phyloP scores from a whole-genome alignment of 2,329 filamentous ascomycete genomes.

The Graphium sp. region DNA sequence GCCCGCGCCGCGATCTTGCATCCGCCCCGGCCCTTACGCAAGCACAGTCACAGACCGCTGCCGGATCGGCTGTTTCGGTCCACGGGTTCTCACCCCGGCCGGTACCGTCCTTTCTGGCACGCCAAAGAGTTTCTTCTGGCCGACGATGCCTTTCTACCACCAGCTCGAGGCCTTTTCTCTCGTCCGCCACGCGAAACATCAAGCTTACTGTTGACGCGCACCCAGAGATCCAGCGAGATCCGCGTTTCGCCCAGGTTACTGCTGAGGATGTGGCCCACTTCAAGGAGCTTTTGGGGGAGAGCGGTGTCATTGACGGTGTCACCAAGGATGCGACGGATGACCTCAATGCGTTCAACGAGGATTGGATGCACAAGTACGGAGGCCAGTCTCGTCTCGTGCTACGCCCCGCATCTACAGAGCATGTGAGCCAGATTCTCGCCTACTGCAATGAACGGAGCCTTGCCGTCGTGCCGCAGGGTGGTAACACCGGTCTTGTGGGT shows the following conservation, averaged over 20 bases:
- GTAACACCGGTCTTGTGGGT: slow-evolving; percentile 90
- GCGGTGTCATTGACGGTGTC: slow-evolving; percentile 72
- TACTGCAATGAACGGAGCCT: slow-evolving; percentile 92
- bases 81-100: too few species aligned
- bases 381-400: slow-evolving; percentile 79
- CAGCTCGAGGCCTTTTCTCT: slow-evolving; percentile 4
- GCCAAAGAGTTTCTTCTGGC: too few species aligned
- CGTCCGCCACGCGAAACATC: slow-evolving; percentile 9
- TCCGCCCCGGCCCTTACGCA: neutral
- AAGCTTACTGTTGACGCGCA: slow-evolving; percentile 79
- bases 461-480: slow-evolving; percentile 91
- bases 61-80: too few species aligned
- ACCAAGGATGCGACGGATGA: slow-evolving; percentile 56
- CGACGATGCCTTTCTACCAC: neutral
- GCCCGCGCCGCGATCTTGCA: neutral
- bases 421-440: slow-evolving; percentile 78
- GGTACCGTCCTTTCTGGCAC: too few species aligned
- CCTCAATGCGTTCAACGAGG: slow-evolving; percentile 81
- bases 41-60: too few species aligned
- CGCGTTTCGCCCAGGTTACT: slow-evolving; percentile 57
- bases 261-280: slow-evolving; percentile 71
- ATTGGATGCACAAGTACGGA: slow-evolving; percentile 99
- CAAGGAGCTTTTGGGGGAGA: slow-evolving; percentile 63
- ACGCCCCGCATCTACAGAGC: slow-evolving; percentile 67
- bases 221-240: slow-evolving; percentile 65